These are phyloP conservation scores for Aspergillus aculeatinus DNA, from an alignment of 2,329 filamentous ascomycete species.

Conservation along the genomic window DNA sequence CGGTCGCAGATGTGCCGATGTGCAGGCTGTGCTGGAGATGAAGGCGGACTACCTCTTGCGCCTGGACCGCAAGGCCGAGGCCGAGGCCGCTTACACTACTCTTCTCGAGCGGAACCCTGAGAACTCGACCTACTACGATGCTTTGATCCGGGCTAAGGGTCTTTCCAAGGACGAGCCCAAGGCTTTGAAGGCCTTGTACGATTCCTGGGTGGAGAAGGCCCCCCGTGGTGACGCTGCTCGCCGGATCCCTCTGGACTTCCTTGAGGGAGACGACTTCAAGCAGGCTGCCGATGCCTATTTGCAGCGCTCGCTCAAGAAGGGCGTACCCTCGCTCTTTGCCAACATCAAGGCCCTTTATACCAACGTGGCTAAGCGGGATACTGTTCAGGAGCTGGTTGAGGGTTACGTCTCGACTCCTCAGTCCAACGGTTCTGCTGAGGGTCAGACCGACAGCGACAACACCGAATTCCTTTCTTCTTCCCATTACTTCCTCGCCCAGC, in stretches of 20 bases:
- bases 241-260: constrained; percentile 84
- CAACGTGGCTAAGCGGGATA: constrained; percentile 73
- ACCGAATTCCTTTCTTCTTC: constrained; percentile 70
- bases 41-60: constrained; percentile 80
- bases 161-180: constrained; percentile 61
- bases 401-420: constrained; percentile 64
- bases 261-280: constrained; percentile 78
- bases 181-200: constrained; percentile 71
- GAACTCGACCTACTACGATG: constrained; percentile 80
- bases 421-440: constrained; percentile 50
- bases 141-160: constrained; percentile 67
- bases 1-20: constrained; percentile 76
- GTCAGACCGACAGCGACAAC: constrained; percentile 52
- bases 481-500: constrained; percentile 91
- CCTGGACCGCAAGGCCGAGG: constrained; percentile 74
- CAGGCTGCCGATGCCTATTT: constrained; percentile 76
- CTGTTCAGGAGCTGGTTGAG: constrained; percentile 72
- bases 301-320: constrained; percentile 81
- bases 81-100: constrained; percentile 74
- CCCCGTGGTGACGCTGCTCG: constrained; percentile 81
- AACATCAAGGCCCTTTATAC: constrained; percentile 93
- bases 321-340: constrained; percentile 92
- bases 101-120: constrained; percentile 87
- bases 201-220: constrained; percentile 76
- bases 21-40: constrained; percentile 79